Conservation (phyloP, 2,329 filamentous ascomycete species). For the Blumeria graminis region DNA sequence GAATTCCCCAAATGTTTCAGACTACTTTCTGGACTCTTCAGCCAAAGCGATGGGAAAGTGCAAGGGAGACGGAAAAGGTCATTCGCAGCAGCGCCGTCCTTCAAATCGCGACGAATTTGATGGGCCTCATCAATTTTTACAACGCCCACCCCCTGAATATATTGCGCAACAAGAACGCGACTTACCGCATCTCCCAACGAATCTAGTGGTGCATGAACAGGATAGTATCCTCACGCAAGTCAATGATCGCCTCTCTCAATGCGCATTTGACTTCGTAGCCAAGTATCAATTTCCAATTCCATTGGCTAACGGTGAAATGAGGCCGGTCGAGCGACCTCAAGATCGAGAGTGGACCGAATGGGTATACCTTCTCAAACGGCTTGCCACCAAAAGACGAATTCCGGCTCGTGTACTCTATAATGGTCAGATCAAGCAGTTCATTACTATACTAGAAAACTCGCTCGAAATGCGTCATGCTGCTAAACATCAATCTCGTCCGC, state of each 20-base stretch:
- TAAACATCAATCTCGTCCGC: slow-evolving; percentile 57
- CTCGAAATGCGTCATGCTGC: slow-evolving; percentile 71
- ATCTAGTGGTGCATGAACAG: slow-evolving; percentile 63
- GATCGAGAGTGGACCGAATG: slow-evolving; percentile 82
- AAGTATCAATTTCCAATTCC: slow-evolving; percentile 82
- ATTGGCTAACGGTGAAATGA: slow-evolving; percentile 45
- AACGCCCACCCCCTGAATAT: slow-evolving; percentile 44
- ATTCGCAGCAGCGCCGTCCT: slow-evolving; percentile 35
- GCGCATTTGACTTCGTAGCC: slow-evolving; percentile 73
- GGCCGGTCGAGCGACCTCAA: slow-evolving; percentile 46
- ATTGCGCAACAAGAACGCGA: slow-evolving; percentile 58
- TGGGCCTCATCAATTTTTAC: slow-evolving; percentile 61
- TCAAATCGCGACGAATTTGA: slow-evolving; percentile 79
- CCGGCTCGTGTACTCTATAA: slow-evolving; percentile 67
- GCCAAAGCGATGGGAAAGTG: slow-evolving; percentile 19
- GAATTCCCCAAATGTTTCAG: slow-evolving; percentile 31
- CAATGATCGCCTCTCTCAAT: slow-evolving; percentile 65
- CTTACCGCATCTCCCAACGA: slow-evolving; percentile 59
- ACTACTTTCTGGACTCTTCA: slow-evolving; percentile 31
- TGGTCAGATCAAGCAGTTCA: slow-evolving; percentile 76
- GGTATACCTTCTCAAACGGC: slow-evolving; percentile 66
- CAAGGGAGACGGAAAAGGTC: slow-evolving; percentile 23
- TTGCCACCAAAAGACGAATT: slow-evolving; percentile 68
- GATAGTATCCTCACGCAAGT: slow-evolving; percentile 57
- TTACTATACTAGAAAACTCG: slow-evolving; percentile 71